These are phyloP conservation scores for Anethum foeniculum DNA, from an alignment of 140 eudicot species.

Conservation along the genomic window DNA sequence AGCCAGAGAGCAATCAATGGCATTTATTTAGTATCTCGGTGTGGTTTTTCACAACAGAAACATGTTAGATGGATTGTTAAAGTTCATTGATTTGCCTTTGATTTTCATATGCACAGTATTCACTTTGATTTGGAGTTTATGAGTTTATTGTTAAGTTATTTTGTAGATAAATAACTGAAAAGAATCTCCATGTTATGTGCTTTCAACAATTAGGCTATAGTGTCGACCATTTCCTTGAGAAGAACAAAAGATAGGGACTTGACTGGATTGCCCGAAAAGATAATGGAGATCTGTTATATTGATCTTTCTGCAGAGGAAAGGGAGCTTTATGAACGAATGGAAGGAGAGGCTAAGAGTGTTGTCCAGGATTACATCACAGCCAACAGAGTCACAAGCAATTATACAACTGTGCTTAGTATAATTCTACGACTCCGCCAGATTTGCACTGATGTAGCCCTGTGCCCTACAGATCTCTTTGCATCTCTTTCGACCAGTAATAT, in stretches of 20 bases:
- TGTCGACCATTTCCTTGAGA: constrained; percentile 75
- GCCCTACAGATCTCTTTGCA: constrained; percentile 55
- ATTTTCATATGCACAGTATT: background rate
- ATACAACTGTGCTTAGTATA: constrained; percentile 68
- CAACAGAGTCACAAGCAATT: constrained; percentile 44
- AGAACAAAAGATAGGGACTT: constrained; percentile 60
- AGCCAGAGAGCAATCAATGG: background rate
- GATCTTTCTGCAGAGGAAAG: constrained; percentile 69
- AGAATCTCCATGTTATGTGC: background rate
- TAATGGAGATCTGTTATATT: constrained; percentile 46
- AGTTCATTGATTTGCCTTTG: background rate
- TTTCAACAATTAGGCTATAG: constrained; percentile 41
- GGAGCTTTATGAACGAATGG: constrained; percentile 76
- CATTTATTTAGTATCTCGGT: background rate
- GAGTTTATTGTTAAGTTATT: background rate
- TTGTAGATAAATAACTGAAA: background rate
- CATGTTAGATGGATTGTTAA: background rate
- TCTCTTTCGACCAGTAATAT: constrained; percentile 48
- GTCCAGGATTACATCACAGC: constrained; percentile 40
- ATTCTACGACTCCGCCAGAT: constrained; percentile 82
- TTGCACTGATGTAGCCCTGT: constrained; percentile 63
- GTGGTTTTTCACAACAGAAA: background rate
- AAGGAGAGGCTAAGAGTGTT: constrained; percentile 57
- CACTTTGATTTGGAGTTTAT: background rate
- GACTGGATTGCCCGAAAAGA: constrained; percentile 55